Evolutionary conservation across 2,329 filamentous ascomycete genomes (phyloP), one percentile per base, ranked within the genome.

Genomic region (Ceratocystis colombiana): DNA sequence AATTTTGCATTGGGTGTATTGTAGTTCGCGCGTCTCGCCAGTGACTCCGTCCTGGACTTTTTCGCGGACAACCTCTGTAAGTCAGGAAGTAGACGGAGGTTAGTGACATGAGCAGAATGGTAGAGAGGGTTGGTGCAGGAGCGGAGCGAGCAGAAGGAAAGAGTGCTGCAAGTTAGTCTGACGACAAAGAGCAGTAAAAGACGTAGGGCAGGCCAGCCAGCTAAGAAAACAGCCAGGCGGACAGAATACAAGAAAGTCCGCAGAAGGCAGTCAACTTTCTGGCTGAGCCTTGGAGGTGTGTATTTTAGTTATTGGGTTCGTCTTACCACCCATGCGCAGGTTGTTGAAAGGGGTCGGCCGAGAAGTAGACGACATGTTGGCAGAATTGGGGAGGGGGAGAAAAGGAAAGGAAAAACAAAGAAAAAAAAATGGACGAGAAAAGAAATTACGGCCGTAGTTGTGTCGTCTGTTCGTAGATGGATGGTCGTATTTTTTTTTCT

Each of bases 1-100:
- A 73, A 99, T 97, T 80, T 99, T 99, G 82, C 93, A 97, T 76
- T 97, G 94, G 66, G 94, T 97, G 78, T 99, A 99, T 76, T 96
- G 90, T 79, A 99, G 86, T 73, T 99, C 94, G 77, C 90, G 88
- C 73, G 91, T 96, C 77, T 99, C 94, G 73, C 94, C 94, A 15
- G 94, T 99, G 71, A 96, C 81, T 75, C 94, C 94, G 82, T 99
- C 94, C 77, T 99, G 94, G 71, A 99, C 94, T 80, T 96, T 97
- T 79, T 99, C 94, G 76, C 91, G 91, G 76, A 99, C 90, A 71
- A 97, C 89, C 83, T 99, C 94, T 97, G 74, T 62, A 71, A 65
- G 41, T 8, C 50, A 37, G 30, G 69, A 46, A 66, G 70, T 73
- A 71, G 75, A 72, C 12, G 12, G 1, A 22, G 33, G 25, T 63